Conservation (phyloP, 495 filamentous ascomycete genomes). For the Penicillium canescens region DNA sequence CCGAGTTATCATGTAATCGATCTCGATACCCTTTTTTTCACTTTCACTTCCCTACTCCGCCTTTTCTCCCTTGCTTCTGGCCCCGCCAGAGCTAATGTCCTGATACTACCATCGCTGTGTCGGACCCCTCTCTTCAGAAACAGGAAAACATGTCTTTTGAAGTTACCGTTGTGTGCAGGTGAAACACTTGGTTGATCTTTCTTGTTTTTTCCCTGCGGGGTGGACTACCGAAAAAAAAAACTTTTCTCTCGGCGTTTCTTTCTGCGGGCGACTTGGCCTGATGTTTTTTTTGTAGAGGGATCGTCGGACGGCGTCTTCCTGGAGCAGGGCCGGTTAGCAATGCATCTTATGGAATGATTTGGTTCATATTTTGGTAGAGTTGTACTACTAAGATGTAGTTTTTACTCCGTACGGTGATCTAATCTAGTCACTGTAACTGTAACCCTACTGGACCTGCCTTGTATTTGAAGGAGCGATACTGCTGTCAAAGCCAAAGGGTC, state of each 20-base stretch:
- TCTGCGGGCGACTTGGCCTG: conserved; percentile 9
- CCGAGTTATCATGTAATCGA: conserved; percentile 24
- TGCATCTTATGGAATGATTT: conserved; percentile 10
- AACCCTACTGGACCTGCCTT: not conserved
- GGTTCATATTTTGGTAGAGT: not conserved
- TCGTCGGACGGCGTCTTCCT: conserved; percentile 20
- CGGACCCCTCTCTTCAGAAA: not conserved
- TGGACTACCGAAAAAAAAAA: conserved; percentile 17
- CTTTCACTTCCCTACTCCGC: conserved; percentile 5
- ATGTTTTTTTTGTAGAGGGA: conserved; percentile 14
- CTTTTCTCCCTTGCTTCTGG: conserved; percentile 27
- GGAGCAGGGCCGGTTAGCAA: conserved; percentile 19
- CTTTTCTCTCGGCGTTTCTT: conserved; percentile 21
- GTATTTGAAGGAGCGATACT: too few relatives aligned
- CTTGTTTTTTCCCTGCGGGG: not conserved
- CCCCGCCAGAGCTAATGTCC: conserved; percentile 10
- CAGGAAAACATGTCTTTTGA: not conserved
- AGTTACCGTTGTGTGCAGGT: conserved; percentile 18
- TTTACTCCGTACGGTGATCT: too few relatives aligned
- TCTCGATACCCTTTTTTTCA: conserved; percentile 27
- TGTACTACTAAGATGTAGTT: not conserved
- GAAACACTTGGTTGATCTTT: not conserved
- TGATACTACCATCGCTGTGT: not conserved
- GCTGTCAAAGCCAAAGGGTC: too few relatives aligned
- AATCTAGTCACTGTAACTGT: not conserved